Conservation (phyloP, 495 filamentous ascomycete species). For the Penicillium parvum region DNA sequence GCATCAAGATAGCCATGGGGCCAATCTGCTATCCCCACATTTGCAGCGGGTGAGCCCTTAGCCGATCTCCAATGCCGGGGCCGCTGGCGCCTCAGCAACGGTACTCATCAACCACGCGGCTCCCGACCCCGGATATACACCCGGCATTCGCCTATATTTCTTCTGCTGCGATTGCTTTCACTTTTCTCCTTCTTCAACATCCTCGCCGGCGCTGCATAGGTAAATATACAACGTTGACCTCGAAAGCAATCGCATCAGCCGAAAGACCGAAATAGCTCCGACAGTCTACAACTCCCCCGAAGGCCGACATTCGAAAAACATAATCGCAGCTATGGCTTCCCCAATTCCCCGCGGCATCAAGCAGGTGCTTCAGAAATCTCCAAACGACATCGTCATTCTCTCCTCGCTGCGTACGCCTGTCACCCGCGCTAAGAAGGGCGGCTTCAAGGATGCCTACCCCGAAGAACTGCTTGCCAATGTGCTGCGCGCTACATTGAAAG, state of each 20-base stretch:
- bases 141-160: slow-evolving; percentile 26
- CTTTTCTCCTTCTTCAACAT: slow-evolving; percentile 1
- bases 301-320: neutral
- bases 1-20: neutral
- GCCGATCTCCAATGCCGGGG: slow-evolving; percentile 43
- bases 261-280: slow-evolving; percentile 1
- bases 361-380: slow-evolving; percentile 74
- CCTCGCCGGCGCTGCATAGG: slow-evolving; percentile 5
- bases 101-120: slow-evolving; percentile 17
- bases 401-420: slow-evolving; percentile 84
- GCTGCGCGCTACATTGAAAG: slow-evolving; percentile 74
- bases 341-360: slow-evolving; percentile 62
- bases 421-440: slow-evolving; percentile 74
- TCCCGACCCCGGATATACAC: slow-evolving; percentile 34
- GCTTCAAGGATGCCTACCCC: slow-evolving; percentile 83
- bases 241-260: neutral
- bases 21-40: slow-evolving; percentile 6
- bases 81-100: slow-evolving; percentile 11
- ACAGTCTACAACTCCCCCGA: slow-evolving; percentile 3
- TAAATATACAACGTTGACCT: neutral
- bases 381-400: slow-evolving; percentile 81
- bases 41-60: slow-evolving; percentile 39
- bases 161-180: neutral
- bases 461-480: slow-evolving; percentile 82
- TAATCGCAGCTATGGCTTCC: slow-evolving; percentile 41